Evolutionary conservation across 768 basidiomycete species (phyloP), one percentile per base, ranked within the genome.

Genomic region (Sarcodon aspratus): DNA sequence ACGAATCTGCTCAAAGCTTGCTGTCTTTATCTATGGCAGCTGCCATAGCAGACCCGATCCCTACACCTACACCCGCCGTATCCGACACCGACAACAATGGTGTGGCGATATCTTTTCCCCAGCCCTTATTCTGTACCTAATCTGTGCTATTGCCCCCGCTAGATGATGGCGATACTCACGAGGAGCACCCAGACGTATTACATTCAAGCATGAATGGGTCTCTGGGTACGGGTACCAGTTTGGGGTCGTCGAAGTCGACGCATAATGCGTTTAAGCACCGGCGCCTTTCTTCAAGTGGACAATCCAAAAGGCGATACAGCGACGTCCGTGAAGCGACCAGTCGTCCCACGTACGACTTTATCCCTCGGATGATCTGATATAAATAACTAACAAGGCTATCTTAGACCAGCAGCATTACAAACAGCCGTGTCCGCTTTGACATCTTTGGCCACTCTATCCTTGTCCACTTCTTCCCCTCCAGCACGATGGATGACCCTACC

Each of bases 291-390:
- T 87, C 85, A 0, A 73, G 78, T 9, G 81, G 85, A 15, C 79
- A 84, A 63, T 70, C 76, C 21, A 77, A 79, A 59, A 73, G 87
- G 56, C 70, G 87, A 49, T 61, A 86, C 54, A 87, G 84, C 62
- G 87, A 89, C 62, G 86, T 85, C 21, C 70, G 82, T 45, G 86
- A 88, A 63, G 87, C 87, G 40, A 82, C 82, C 46, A 71, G 70
- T 49, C 72, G 87, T 46, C 83, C 83, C 47, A 76, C 77, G 85
- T 89, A 64, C 70, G 82, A 27, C 21, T 82, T 33, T 27, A 27
- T 15, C 45, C 44, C 33, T 43, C 34, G 13, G 38, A 5, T 48
- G 33, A 49, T 31, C 48, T 31, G 47, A 13, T 38, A 36, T 37
- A 13, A 48, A 37, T 33, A 36, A 42, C 21, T 33, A 34, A 53